Evolutionary conservation across 352 stramenopile genomes (phyloP).

Genomic region (Phytophthora citrophthora): DNA sequence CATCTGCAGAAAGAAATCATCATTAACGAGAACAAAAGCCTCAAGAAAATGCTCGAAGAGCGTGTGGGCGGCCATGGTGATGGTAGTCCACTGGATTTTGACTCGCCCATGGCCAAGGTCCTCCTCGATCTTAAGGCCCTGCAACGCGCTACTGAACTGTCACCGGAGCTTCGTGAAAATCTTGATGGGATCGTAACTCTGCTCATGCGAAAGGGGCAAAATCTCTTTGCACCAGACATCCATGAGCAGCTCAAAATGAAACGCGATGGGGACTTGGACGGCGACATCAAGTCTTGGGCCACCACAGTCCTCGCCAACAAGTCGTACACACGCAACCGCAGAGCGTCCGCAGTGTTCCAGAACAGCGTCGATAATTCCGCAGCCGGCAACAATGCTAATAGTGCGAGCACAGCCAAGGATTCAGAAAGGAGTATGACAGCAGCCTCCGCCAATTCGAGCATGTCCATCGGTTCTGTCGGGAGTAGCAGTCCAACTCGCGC

Average conservation of each 20-base stretch:
- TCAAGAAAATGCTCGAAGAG: constrained; percentile 86
- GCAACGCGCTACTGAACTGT: constrained; percentile 63
- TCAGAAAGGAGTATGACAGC: constrained; percentile 28
- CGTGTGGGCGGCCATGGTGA: constrained; percentile 38
- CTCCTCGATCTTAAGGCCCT: constrained; percentile 79
- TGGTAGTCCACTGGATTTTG: constrained; percentile 60
- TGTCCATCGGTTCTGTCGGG: constrained; percentile 11
- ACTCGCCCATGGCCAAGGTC: constrained; percentile 84
- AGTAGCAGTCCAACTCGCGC: constrained; percentile 29
- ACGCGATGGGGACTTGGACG: constrained; percentile 69
- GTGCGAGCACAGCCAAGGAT: constrained; percentile 12
- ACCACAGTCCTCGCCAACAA: constrained; percentile 80
- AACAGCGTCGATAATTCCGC: constrained; percentile 27
- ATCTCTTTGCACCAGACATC: constrained; percentile 83
- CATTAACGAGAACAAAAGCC: constrained; percentile 84
- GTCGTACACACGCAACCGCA: constrained; percentile 76
- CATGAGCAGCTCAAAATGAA: constrained; percentile 83
- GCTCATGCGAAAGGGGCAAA: constrained; percentile 82
- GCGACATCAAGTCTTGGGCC: constrained; percentile 83
- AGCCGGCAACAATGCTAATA: constrained; percentile 5
- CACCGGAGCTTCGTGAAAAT: constrained; percentile 71
- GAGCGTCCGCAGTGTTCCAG: constrained; percentile 53
- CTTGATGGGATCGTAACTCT: constrained; percentile 77
- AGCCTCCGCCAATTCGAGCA: constrained; percentile 18
- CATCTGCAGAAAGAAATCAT: constrained; percentile 83